phyloP scores from a whole-genome alignment of 768 basidiomycete genomes.

The Cystobasidium ongulense region DNA sequence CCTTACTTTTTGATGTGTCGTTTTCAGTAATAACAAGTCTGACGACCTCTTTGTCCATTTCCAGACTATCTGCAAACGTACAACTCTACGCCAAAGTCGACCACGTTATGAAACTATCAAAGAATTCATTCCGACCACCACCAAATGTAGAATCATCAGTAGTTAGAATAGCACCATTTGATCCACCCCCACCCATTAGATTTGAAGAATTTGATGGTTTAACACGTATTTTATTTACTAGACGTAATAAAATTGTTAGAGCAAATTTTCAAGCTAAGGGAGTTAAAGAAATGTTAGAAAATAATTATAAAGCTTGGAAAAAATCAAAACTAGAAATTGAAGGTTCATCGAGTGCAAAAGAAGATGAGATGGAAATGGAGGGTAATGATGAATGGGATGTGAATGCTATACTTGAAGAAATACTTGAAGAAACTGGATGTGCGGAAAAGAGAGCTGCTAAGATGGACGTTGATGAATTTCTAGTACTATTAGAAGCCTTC shows the following conservation, averaged over 20 bases:
- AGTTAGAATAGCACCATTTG: conserved; percentile 77
- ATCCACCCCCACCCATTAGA: conserved; percentile 88
- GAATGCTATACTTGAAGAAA: conserved; percentile 56
- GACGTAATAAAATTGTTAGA: conserved; percentile 81
- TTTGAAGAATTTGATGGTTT: conserved; percentile 98
- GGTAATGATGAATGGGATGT: conserved; percentile 55
- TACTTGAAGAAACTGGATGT: conserved; percentile 63
- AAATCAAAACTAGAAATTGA: conserved; percentile 60
- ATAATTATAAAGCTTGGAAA: conserved; percentile 87
- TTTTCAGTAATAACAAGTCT: too few species aligned
- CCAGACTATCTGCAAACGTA: conserved; percentile 74
- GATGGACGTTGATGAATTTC: conserved; percentile 83
- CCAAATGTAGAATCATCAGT: conserved; percentile 91
- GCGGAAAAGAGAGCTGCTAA: conserved; percentile 76
- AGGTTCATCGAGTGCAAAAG: conserved; percentile 50
- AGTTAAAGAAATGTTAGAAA: conserved; percentile 85
- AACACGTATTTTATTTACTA: conserved; percentile 76
- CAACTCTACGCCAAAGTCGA: conserved; percentile 96
- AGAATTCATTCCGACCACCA: conserved; percentile 92
- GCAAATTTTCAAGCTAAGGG: conserved; percentile 84
- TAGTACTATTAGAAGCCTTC: conserved; percentile 43
- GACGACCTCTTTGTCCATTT: not conserved
- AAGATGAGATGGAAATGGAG: conserved; percentile 52
- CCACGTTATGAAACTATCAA: conserved; percentile 89
- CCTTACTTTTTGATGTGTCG: not conserved